phyloP scores from a whole-genome alignment of 805 yeast species.

The Ogataea sp. region DNA sequence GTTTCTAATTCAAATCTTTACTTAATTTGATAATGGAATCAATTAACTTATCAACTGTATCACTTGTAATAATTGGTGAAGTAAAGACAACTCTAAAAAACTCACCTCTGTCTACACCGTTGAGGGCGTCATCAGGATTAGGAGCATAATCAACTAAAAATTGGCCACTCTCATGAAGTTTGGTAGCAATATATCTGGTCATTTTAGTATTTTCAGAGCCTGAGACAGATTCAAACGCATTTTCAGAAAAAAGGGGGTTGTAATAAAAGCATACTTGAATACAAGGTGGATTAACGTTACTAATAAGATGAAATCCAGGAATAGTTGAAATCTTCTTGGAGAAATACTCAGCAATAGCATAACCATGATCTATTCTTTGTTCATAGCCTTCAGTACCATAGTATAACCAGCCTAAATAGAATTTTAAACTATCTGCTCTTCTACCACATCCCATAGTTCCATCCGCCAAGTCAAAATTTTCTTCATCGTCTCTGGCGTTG shows the following conservation, averaged over 20 bases:
- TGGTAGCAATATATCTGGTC: constrained; percentile 56
- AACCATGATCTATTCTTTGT: constrained; percentile 66
- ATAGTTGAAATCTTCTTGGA: constrained; percentile 30
- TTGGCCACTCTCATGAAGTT: constrained; percentile 53
- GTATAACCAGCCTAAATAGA: constrained; percentile 75
- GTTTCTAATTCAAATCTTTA: neutral
- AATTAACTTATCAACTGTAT: constrained; percentile 37
- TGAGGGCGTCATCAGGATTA: constrained; percentile 34
- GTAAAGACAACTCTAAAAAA: constrained; percentile 81
- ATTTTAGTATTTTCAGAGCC: constrained; percentile 37
- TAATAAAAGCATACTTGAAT: constrained; percentile 79
- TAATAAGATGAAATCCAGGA: constrained; percentile 47
- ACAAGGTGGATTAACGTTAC: constrained; percentile 60
- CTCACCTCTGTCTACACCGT: constrained; percentile 50
- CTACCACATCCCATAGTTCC: constrained; percentile 93
- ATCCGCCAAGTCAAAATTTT: constrained; percentile 68
- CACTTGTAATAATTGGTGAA: constrained; percentile 48
- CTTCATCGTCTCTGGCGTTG: constrained; percentile 39
- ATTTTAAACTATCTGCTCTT: constrained; percentile 71
- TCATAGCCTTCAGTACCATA: constrained; percentile 65
- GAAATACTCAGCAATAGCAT: constrained; percentile 53
- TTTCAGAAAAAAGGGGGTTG: constrained; percentile 28
- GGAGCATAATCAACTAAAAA: constrained; percentile 78
- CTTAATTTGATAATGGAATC: constrained; percentile 31
- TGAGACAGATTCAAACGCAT: constrained; percentile 11